Base-by-base conservation (phyloP, 345 rosid species). In the Euphorbia pulcherrima region DNA sequence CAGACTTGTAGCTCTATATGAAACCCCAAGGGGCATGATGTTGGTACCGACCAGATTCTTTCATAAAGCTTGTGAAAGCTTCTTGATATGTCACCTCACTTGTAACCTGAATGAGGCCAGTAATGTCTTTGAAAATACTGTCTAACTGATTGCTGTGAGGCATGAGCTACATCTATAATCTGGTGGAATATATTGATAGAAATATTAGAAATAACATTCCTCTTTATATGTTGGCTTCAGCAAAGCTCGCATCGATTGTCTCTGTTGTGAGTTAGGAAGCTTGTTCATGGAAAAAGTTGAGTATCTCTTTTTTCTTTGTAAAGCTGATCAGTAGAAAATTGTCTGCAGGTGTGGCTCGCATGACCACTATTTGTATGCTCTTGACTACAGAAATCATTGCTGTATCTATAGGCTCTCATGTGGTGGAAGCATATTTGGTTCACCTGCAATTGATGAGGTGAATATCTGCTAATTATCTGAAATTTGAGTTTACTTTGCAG, bases 401-500 rank as follows among this genome's bases (percentile, higher is more conserved):
- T 94, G 97, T 77, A 73, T 86, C 60, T 88, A 82, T 77, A 84
- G 62, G 78, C 84, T 89, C 80, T 72, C 83, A 35, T 89, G 96
- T 73, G 95, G 92, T 54, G 99, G 99, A 55, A 94, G 99, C 66
- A 84, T 94, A 74, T 94, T 81, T 75, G 90, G 97, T 28, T 89
- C 96, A 5, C 99, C 99, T 67, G 82, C 85, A 75, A 78, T 94
- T 80, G 96, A 91, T 65, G 88, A 91, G 97, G 96, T 93, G 68
- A 69, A 75, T 51, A 37, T 50, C 74, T 51, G 40, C 21, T 21
- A 20, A 27, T 29, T 3, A 29, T 26, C 8, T 68, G 64, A 24
- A 30, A 11, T 23, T 60, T 62, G 57, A 23, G 48, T 58, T 66
- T 50, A 28, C 37, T 60, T 67, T 23, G 40, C 24, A 47, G 26